These are phyloP conservation scores for Colletotrichum sojae DNA, from an alignment of 2,329 filamentous ascomycete genomes.

Conservation along the genomic window DNA sequence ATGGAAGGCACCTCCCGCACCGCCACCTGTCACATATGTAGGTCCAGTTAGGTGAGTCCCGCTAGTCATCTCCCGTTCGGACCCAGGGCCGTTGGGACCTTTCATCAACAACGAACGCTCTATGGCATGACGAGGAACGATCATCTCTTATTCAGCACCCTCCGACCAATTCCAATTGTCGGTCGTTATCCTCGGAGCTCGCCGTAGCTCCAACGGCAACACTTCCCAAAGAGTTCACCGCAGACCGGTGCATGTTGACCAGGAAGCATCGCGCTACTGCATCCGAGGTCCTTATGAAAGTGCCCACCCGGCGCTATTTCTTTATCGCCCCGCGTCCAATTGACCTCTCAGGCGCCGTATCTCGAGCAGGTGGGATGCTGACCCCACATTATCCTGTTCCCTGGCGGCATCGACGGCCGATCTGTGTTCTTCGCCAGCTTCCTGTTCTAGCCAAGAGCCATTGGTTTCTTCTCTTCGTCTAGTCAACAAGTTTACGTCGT, in stretches of 20 bases:
- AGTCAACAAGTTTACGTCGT: constrained; percentile 26
- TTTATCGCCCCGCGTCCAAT: constrained; percentile 31
- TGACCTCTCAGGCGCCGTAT: constrained; percentile 46
- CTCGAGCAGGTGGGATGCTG: constrained; percentile 44
- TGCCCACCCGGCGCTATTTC: constrained; percentile 1
- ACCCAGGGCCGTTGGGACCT: too few species aligned
- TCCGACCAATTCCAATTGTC: too few species aligned
- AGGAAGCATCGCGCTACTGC: constrained; percentile 33
- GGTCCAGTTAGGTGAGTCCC: too few species aligned
- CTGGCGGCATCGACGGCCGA: constrained; percentile 26
- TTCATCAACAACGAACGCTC: too few species aligned
- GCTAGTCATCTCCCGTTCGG: too few species aligned
- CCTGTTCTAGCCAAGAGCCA: constrained; percentile 40
- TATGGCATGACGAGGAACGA: neutral
- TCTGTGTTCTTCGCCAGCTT: constrained; percentile 39
- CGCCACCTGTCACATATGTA: constrained; percentile 4
- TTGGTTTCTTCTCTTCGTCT: neutral
- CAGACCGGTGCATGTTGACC: constrained; percentile 4
- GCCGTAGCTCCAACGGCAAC: constrained; percentile 19
- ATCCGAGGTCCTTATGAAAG: constrained; percentile 12
- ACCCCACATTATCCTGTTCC: constrained; percentile 30
- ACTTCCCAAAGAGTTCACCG: constrained; percentile 35
- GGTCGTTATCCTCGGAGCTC: constrained; percentile 24
- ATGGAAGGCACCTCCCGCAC: constrained; percentile 7
- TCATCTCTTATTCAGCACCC: neutral